phyloP scores from a whole-genome alignment of 352 stramenopile species.

The Phytophthora kernoviae region DNA sequence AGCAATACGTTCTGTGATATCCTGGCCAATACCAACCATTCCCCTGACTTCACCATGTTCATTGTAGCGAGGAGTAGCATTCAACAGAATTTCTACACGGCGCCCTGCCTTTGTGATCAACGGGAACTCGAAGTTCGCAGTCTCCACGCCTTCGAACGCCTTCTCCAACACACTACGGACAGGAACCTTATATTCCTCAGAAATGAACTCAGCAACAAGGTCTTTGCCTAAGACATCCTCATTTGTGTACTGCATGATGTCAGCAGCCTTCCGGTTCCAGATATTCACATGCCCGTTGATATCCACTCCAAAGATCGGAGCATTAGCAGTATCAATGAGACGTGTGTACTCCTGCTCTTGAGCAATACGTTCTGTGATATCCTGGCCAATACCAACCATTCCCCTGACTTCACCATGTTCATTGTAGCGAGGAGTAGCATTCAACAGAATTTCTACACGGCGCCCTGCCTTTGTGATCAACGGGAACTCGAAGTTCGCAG shows the following conservation, averaged over 20 bases:
- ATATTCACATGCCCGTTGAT: constrained; percentile 54
- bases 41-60: constrained; percentile 47
- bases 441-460: constrained; percentile 71
- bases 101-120: constrained; percentile 60
- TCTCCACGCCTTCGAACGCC: constrained; percentile 50
- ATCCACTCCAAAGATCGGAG: constrained; percentile 87
- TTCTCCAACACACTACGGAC: constrained; percentile 42
- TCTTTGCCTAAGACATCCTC: constrained; percentile 58
- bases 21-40: constrained; percentile 86
- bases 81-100: constrained; percentile 47
- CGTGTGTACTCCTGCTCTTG: constrained; percentile 53
- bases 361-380: constrained; percentile 67
- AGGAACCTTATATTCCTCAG: constrained; percentile 44
- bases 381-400: constrained; percentile 74
- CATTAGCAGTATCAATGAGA: constrained; percentile 76
- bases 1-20: constrained; percentile 78
- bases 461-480: constrained; percentile 64
- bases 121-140: constrained; percentile 74
- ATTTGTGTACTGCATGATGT: constrained; percentile 68
- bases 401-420: constrained; percentile 62
- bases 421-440: constrained; percentile 69
- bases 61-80: constrained; percentile 39
- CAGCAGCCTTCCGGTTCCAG: constrained; percentile 63
- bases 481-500: constrained; percentile 74
- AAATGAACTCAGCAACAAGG: constrained; percentile 54